Percentiles rank a stretch among this genome's conserved stretches.
Conservation (phyloP, 176 grass and related monocot genomes). For the Ampelocalamus luodianensis region DNA sequence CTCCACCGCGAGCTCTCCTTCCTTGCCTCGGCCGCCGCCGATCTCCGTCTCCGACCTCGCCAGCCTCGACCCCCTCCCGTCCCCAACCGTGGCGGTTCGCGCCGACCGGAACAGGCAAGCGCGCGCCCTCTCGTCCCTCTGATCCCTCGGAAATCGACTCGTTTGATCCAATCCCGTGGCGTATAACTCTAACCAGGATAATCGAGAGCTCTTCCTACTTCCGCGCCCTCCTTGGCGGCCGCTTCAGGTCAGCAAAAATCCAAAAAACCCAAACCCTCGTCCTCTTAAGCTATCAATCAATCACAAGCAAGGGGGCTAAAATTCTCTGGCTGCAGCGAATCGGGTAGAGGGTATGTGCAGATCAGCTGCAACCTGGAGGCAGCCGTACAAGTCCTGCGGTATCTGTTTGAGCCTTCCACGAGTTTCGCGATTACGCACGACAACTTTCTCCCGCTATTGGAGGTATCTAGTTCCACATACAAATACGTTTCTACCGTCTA, state of each 20-base stretch:
- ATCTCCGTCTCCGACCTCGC: slow-evolving; percentile 36
- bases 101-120: slow-evolving; percentile 56
- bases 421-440: slow-evolving; percentile 34
- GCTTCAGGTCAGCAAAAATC: slow-evolving; percentile 54
- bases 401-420: slow-evolving; percentile 47
- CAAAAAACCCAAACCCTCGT: background rate
- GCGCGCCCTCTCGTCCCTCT: background rate
- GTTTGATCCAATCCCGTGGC: background rate
- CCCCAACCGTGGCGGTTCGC: slow-evolving; percentile 43
- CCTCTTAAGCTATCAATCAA: background rate
- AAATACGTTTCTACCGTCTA: background rate
- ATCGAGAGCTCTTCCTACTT: slow-evolving; percentile 74
- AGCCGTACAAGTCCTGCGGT: slow-evolving; percentile 46
- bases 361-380: slow-evolving; percentile 55
- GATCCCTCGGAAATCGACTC: background rate
- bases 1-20: background rate
- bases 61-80: slow-evolving; percentile 23
- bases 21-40: background rate
- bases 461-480: slow-evolving; percentile 23
- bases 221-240: slow-evolving; percentile 62
- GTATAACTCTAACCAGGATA: slow-evolving; percentile 29
- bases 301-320: background rate
- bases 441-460: slow-evolving; percentile 57
- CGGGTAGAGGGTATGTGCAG: slow-evolving; percentile 37
- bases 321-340: slow-evolving; percentile 56